A percentile compares a stretch with the other conserved stretches of the same genome.
phyloP scores from a whole-genome alignment of 2,329 filamentous ascomycete genomes.

The Trichoderma sp. region DNA sequence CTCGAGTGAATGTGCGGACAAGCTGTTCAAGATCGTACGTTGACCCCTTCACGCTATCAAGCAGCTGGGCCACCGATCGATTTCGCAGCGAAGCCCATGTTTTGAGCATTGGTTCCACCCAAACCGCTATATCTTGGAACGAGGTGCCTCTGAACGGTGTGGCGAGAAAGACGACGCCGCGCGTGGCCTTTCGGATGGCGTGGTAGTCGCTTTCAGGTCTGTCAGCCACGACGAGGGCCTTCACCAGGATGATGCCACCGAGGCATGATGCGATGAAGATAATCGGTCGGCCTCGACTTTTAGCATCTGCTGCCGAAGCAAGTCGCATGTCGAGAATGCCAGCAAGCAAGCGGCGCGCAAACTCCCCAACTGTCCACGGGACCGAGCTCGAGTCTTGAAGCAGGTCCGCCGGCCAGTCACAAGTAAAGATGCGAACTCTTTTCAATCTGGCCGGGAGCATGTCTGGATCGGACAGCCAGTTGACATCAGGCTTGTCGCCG shows the following conservation, averaged over 20 bases:
- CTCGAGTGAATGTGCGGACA: constrained; percentile 32
- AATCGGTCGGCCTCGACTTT: constrained; percentile 32
- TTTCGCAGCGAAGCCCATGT: constrained; percentile 20
- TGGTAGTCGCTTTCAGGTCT: constrained; percentile 27
- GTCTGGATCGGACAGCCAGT: constrained; percentile 34
- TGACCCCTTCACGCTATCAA: constrained; percentile 31
- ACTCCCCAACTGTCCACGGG: constrained; percentile 31
- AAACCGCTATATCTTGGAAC: constrained; percentile 34
- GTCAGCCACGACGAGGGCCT: constrained; percentile 35
- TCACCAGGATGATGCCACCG: constrained; percentile 38
- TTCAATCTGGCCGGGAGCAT: constrained; percentile 35
- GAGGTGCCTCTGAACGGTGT: constrained; percentile 38
- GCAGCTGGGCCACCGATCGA: constrained; percentile 28
- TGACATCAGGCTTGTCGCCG: constrained; percentile 28
- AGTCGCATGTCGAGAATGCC: constrained; percentile 31
- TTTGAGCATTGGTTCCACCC: constrained; percentile 25
- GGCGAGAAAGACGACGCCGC: constrained; percentile 36
- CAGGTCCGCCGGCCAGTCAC: constrained; percentile 37
- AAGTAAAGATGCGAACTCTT: constrained; percentile 36
- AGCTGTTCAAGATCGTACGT: constrained; percentile 31
- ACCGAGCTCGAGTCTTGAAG: constrained; percentile 29
- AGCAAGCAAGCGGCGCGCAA: constrained; percentile 33
- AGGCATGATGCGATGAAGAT: constrained; percentile 42
- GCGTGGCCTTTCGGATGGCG: constrained; percentile 31
- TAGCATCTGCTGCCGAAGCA: not conserved